Conservation (phyloP, 352 stramenopile species). For the Phytophthora hibernalis region DNA sequence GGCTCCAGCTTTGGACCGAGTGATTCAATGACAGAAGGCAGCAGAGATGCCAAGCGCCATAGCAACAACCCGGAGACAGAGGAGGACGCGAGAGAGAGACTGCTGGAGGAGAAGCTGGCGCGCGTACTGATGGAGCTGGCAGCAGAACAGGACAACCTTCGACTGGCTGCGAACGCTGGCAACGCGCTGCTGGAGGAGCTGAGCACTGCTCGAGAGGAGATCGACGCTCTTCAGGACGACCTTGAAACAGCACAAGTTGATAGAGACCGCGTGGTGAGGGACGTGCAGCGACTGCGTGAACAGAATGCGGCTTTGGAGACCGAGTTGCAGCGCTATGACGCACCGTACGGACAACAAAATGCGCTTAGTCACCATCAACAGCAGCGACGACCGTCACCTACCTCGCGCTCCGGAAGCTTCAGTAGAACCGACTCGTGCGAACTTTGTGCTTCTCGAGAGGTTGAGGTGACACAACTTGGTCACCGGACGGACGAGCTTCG, state of each 20-base stretch:
- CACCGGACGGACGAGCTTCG: constrained; percentile 41
- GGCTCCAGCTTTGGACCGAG: constrained; percentile 4
- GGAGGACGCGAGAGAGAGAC: constrained; percentile 35
- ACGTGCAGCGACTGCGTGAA: constrained; percentile 35
- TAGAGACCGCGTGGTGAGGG: constrained; percentile 16
- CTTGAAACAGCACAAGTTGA: constrained; percentile 36
- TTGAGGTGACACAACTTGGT: constrained; percentile 29
- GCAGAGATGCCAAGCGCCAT: constrained; percentile 6
- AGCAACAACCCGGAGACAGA: constrained; percentile 35
- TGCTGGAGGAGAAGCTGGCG: constrained; percentile 47
- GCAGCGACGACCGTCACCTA: constrained; percentile 17
- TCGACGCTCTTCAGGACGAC: constrained; percentile 35
- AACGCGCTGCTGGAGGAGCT: constrained; percentile 61
- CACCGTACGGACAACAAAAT: constrained; percentile 9
- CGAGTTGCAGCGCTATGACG: constrained; percentile 34
- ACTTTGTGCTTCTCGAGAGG: constrained; percentile 27
- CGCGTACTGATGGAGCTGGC: constrained; percentile 53
- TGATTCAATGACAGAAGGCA: not conserved
- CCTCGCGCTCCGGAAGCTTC: constrained; percentile 21
- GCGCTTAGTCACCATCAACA: constrained; percentile 15
- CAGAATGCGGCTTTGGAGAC: constrained; percentile 43
- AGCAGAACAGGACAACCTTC: constrained; percentile 50
- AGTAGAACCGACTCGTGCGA: constrained; percentile 27
- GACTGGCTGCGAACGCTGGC: constrained; percentile 56
- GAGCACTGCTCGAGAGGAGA: constrained; percentile 31